Evolutionary conservation across 306 rosid species (phyloP), one percentile per base, ranked within the genome.

Genomic region (Cercis canadensis): DNA sequence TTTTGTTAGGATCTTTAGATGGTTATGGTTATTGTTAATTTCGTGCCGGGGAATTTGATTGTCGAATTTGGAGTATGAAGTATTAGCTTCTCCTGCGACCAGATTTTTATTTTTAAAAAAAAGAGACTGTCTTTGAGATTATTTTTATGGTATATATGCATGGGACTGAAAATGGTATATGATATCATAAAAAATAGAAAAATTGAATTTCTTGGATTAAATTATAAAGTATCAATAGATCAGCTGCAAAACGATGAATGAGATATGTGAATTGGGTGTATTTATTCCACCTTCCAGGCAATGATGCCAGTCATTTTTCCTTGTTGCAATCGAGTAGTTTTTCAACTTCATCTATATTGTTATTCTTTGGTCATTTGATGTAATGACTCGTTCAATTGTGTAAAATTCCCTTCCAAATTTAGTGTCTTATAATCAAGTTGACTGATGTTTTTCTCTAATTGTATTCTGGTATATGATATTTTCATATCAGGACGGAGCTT

Each of bases 401-500:
- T 12, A 16, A 3, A 4, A 3, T 46, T 8, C 21, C 32, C 29
- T 51, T 21, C n/a, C 6, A 40, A 4, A 41, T 4, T 12, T 29
- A 43, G 8, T 19, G 16, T 6, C 17, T 14, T 29, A 51, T 33
- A 10, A 6, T 34, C 36, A 4, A 5, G n/a, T 31, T 19, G 40
- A n/a, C 6, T 19, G 2, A 47, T 49, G 0, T 0, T n/a, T 60
- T 47, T 49, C 49, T 0, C 5, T 43, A 6, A 8, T 17, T 18
- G 2, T 60, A 15, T 10, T 56, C 72, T 75, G 45, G 34, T 56
- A 4, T 54, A 39, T 64, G 49, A 0, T 77, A 2, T 79, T 78
- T 53, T 57, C 12, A 18, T 74, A 32, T 57, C 77, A 92, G 96
- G 85, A 92, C 97, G 0, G 97, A 92, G 11, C 88, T 92, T 12